Evolutionary conservation across 371 early-diverging fungal genomes (phyloP).

Genomic region (Batkoa obscura): DNA sequence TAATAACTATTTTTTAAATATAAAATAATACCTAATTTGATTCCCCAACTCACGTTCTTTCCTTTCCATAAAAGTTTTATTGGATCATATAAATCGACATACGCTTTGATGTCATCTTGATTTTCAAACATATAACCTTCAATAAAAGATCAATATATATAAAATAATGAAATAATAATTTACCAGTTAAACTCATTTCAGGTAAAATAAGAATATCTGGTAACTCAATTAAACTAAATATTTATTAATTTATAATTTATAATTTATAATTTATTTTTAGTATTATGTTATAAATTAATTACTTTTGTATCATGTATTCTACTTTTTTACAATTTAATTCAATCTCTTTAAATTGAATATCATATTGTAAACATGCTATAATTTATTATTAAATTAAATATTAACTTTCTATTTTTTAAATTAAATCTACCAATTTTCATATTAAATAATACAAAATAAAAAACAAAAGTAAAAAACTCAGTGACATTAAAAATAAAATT

Average conservation of each 20-base stretch:
- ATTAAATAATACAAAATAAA: too few relatives aligned
- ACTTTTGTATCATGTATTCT: neutral
- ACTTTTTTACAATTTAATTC: neutral
- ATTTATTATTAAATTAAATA: too few relatives aligned
- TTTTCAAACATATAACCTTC: neutral
- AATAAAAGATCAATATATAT: neutral
- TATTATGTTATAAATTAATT: neutral
- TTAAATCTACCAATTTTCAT: too few relatives aligned
- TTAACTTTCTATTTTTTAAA: too few relatives aligned
- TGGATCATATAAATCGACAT: neutral
- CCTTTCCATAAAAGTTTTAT: neutral
- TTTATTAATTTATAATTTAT: too few relatives aligned
- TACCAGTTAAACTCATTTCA: neutral
- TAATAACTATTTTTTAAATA: too few relatives aligned
- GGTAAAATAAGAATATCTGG: neutral
- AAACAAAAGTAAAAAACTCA: too few relatives aligned
- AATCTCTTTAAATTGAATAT: neutral
- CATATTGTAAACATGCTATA: too few relatives aligned
- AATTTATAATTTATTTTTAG: neutral
- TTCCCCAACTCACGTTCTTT: neutral
- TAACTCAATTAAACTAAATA: neutral
- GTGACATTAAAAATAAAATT: too few relatives aligned
- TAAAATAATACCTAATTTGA: neutral
- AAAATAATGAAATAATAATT: neutral
- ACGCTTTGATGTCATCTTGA: neutral